Evolutionary conservation across 805 yeast genomes (phyloP).

Genomic region (Priceomyces melissophilus): DNA sequence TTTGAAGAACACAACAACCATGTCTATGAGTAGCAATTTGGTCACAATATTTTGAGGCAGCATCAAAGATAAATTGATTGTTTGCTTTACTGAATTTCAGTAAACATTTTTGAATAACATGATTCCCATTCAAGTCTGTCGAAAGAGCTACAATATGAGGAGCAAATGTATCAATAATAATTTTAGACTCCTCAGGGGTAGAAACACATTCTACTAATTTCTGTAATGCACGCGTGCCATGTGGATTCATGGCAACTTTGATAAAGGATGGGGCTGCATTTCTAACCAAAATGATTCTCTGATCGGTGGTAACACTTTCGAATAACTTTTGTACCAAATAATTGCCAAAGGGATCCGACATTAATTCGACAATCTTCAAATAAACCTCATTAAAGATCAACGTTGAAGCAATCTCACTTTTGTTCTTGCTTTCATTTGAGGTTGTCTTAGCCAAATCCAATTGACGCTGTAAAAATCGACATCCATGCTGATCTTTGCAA

Average conservation of each 20-base stretch:
- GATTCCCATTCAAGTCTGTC: conserved; percentile 93
- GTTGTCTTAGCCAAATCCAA: conserved; percentile 56
- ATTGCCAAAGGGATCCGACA: conserved; percentile 98
- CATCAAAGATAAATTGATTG: conserved; percentile 85
- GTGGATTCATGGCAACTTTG: conserved; percentile 84
- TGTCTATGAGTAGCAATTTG: conserved; percentile 93
- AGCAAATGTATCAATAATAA: conserved; percentile 57
- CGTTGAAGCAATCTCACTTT: conserved; percentile 51
- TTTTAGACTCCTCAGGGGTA: conserved; percentile 65
- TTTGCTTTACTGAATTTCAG: conserved; percentile 65
- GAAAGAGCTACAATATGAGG: conserved; percentile 76
- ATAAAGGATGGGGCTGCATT: conserved; percentile 73
- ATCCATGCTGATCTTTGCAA: conserved; percentile 96
- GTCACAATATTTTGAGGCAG: conserved; percentile 68
- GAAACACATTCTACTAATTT: conserved; percentile 81
- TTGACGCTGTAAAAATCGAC: conserved; percentile 86
- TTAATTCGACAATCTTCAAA: conserved; percentile 74
- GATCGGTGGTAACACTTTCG: conserved; percentile 68
- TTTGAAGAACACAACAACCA: conserved; percentile 95
- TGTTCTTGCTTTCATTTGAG: conserved; percentile 8
- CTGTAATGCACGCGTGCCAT: conserved; percentile 95
- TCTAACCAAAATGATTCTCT: conserved; percentile 64
- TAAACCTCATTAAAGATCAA: conserved; percentile 79
- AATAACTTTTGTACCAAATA: conserved; percentile 87
- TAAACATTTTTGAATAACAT: conserved; percentile 90